Conservation (phyloP, 345 rosid species). For the Murraya koenigii region DNA sequence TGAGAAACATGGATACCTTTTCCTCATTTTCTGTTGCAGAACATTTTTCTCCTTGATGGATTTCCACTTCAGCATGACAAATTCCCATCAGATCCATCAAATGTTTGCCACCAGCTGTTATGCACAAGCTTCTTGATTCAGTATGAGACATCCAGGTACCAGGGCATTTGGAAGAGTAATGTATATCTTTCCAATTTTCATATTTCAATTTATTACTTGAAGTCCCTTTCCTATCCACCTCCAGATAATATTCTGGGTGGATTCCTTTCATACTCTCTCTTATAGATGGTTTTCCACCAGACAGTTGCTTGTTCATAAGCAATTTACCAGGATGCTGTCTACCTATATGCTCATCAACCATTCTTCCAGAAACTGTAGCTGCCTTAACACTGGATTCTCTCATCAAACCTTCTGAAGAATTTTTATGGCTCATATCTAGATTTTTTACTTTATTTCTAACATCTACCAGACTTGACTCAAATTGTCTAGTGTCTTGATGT, state of each 20-base stretch:
- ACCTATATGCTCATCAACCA: conserved; percentile 18
- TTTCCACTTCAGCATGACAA: conserved; percentile 17
- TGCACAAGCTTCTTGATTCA: conserved; percentile 40
- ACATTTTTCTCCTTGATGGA: conserved; percentile 18
- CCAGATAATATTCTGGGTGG: conserved; percentile 19
- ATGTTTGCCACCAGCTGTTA: conserved; percentile 44
- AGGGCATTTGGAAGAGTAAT: conserved; percentile 24
- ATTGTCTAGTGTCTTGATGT: conserved; percentile 7
- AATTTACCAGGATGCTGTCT: conserved; percentile 23
- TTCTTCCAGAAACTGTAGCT: conserved; percentile 33
- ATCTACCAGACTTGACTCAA: conserved; percentile 6
- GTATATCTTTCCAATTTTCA: conserved; percentile 15
- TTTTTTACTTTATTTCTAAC: conserved; percentile 4
- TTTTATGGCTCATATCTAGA: conserved; percentile 19
- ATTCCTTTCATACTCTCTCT: conserved; percentile 26
- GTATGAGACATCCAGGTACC: conserved; percentile 76
- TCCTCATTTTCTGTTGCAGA: conserved; percentile 22
- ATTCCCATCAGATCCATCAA: conserved; percentile 32
- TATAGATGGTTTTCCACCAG: conserved; percentile 17
- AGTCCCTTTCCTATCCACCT: conserved; percentile 23
- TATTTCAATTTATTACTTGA: conserved; percentile 14
- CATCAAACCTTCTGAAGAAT: conserved; percentile 18
- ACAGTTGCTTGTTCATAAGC: conserved; percentile 23
- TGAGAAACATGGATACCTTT: conserved; percentile 41
- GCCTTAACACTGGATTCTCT: conserved; percentile 21